Base-by-base conservation (phyloP, 164 flowering plant species). In the Vitis rupestris region DNA sequence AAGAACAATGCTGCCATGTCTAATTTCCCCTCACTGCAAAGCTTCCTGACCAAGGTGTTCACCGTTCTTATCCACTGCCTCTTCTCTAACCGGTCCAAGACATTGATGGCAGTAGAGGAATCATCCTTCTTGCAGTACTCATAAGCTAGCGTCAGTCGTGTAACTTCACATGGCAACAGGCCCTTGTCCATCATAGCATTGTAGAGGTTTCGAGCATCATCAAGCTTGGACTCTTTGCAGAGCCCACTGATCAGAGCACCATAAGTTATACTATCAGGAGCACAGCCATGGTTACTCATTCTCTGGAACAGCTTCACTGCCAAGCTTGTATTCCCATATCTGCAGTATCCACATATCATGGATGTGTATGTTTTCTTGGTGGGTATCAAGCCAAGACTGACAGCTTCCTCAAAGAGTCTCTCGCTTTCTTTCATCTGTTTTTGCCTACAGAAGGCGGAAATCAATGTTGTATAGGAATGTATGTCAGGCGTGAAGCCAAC, bases 171-270 rank as follows among this genome's bases (percentile, higher is more conserved):
- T 4, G 99, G 99, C n/a, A 87, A 71, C 10, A 87, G 50, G 27
- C 96, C 94, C 73, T 77, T 88, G 65, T 88, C 87, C 16, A 89
- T 74, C 99, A 95, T 95, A 14, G 84, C 67, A 67, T 86, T 83
- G 75, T 84, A 93, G 16, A 93, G 77, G 53, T 27, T 55, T 10
- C 70, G 81, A 55, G 98, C 99, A 67, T 87, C 90, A 31, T 84
- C 83, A 70, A 95, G 56, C 78, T 74, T 88, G 37, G 86, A 82
- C 66, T 89, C 89, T 68, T 88, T 88, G 77, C 99, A 95, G 17
- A 95, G 88, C 27, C 94, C 99, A 75, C 98, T 93, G 63, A 95
- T 88, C 37, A 93, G 63, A 76, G 99, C 90, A 29, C 98, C 94
- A 69, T 91, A 95, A 17, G 94, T 80, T 54, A 87, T 60, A 68